phyloP scores from a whole-genome alignment of 768 basidiomycete species.

The Leccinellum rugosiceps region DNA sequence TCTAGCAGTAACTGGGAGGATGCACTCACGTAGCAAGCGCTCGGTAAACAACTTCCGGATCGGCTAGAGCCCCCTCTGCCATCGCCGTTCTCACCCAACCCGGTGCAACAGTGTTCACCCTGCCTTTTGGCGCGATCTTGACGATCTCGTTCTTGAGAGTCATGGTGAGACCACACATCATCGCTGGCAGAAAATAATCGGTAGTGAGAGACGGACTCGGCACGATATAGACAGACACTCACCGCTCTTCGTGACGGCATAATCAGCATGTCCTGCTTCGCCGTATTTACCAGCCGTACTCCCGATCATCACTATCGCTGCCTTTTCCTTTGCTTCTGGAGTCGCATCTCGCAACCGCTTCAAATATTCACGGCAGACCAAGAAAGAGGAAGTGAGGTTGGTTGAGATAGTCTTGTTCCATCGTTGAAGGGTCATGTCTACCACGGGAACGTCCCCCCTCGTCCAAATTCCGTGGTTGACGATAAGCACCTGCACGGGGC shows the following conservation, averaged over 20 bases:
- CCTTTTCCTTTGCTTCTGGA: conserved; percentile 48
- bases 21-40: conserved; percentile 63
- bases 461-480: conserved; percentile 62
- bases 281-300: conserved; percentile 73
- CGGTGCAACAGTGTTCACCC: conserved; percentile 70
- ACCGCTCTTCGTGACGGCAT: conserved; percentile 69
- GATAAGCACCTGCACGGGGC: conserved; percentile 53
- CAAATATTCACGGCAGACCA: conserved; percentile 64
- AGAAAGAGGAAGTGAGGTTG: conserved; percentile 67
- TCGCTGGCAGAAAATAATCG: conserved; percentile 35
- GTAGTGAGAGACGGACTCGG: not conserved
- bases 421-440: conserved; percentile 55
- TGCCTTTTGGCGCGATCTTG: conserved; percentile 62
- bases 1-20: not conserved
- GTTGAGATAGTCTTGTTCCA: conserved; percentile 61
- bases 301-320: conserved; percentile 63
- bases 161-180: conserved; percentile 71
- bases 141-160: conserved; percentile 81
- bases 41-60: conserved; percentile 51
- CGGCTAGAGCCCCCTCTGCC: conserved; percentile 54
- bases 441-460: conserved; percentile 44
- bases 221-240: not conserved
- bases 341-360: conserved; percentile 38
- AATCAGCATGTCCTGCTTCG: conserved; percentile 65
- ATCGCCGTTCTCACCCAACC: conserved; percentile 68